Percentiles rank a stretch among this genome's conserved stretches.
Conservation (phyloP, 345 rosid genomes). For the Populus pruinosa region DNA sequence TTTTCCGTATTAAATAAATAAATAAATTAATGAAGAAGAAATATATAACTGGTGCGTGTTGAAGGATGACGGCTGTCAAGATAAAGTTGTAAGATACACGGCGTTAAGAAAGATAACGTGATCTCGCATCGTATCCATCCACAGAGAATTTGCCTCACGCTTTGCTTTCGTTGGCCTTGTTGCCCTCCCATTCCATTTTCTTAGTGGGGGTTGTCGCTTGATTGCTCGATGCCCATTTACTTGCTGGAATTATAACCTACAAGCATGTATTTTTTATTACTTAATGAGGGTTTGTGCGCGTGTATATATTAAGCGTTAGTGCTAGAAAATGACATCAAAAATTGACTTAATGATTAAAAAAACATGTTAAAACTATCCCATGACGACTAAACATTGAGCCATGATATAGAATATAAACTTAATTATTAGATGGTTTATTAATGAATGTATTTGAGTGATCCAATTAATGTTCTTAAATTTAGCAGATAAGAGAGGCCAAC, state of each 20-base stretch:
- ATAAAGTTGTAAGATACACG: not conserved
- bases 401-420: no score
- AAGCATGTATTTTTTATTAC: not conserved
- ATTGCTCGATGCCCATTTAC: not conserved
- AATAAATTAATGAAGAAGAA: not conserved
- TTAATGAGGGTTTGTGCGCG: not conserved
- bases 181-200: not conserved
- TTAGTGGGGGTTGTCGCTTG: not conserved
- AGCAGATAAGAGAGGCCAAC: no score
- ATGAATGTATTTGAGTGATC: no score
- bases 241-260: not conserved
- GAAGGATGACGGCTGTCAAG: not conserved
- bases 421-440: no score
- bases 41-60: no score
- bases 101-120: not conserved
- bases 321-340: no score
- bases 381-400: no score
- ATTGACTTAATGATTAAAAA: no score
- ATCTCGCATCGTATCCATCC: not conserved
- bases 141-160: not conserved
- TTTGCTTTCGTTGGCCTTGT: not conserved
- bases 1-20: not conserved
- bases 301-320: not conserved
- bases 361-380: no score
- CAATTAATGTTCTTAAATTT: no score